Evolutionary conservation across 140 eudicot species (phyloP).

Genomic region (Artemisia princeps): DNA sequence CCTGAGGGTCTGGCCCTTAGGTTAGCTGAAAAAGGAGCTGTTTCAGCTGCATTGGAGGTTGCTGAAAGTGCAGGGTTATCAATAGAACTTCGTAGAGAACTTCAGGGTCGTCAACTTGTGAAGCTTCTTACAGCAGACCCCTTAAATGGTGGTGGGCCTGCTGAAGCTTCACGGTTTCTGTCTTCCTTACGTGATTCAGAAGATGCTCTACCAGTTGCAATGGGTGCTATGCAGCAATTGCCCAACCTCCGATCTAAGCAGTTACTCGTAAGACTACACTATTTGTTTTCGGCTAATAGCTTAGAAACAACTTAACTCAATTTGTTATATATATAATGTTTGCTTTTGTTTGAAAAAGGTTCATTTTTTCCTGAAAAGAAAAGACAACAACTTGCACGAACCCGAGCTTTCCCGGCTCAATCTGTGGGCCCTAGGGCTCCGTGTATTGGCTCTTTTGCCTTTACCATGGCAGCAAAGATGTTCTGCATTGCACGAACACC

Average conservation of each 20-base stretch:
- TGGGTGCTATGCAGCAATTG: constrained; percentile 98
- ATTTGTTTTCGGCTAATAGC: background rate
- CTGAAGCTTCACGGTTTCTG: constrained; percentile 96
- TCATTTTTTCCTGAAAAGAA: constrained; percentile 94
- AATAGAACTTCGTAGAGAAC: constrained; percentile 86
- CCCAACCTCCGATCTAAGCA: constrained; percentile 93
- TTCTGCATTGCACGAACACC: constrained; percentile 92
- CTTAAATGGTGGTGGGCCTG: constrained; percentile 93
- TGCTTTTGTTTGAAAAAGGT: constrained; percentile 43
- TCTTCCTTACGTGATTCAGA: constrained; percentile 83
- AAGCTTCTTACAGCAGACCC: constrained; percentile 98
- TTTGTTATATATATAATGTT: background rate
- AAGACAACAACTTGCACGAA: constrained; percentile 77
- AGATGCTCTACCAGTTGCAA: constrained; percentile 94
- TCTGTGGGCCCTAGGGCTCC: constrained; percentile 95
- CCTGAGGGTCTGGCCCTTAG: constrained; percentile 96
- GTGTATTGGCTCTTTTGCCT: constrained; percentile 88
- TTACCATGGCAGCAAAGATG: constrained; percentile 99
- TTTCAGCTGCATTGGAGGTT: constrained; percentile 93
- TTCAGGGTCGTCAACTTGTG: constrained; percentile 98
- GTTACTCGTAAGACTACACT: constrained; percentile 50
- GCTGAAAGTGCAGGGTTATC: constrained; percentile 96
- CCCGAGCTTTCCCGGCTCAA: constrained; percentile 79
- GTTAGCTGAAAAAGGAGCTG: constrained; percentile 96
- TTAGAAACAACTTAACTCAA: constrained; percentile 1